Evolutionary conservation across 2,329 filamentous ascomycete species (phyloP).

Genomic region (Ceratocystis destructans): DNA sequence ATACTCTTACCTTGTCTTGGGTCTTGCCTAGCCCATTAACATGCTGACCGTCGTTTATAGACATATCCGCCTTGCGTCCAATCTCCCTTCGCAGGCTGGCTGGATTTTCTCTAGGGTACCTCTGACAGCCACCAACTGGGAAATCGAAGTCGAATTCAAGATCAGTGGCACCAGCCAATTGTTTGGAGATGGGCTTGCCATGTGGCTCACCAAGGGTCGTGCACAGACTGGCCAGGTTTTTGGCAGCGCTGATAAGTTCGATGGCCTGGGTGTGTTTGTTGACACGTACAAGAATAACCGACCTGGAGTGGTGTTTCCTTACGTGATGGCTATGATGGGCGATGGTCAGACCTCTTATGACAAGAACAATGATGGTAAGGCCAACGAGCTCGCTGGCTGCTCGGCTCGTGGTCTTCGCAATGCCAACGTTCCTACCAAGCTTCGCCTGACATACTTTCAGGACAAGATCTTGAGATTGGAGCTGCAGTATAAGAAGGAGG

Average conservation of each 20-base stretch:
- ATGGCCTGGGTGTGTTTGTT: conserved; percentile 88
- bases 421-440: conserved; percentile 64
- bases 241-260: conserved; percentile 74
- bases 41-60: conserved; percentile 30
- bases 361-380: conserved; percentile 87
- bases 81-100: conserved; percentile 78
- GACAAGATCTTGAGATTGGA: conserved; percentile 85
- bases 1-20: not conserved
- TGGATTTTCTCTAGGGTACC: conserved; percentile 92
- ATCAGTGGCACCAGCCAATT: conserved; percentile 79
- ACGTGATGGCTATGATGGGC: conserved; percentile 96
- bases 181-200: conserved; percentile 89
- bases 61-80: conserved; percentile 84
- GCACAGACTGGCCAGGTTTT: conserved; percentile 72
- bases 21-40: not conserved
- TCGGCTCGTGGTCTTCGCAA: conserved; percentile 85
- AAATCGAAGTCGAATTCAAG: conserved; percentile 92
- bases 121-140: conserved; percentile 95
- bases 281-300: conserved; percentile 99
- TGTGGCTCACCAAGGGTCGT: conserved; percentile 95
- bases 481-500: conserved; percentile 83
- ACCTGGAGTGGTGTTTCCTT: conserved; percentile 87
- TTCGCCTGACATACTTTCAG: conserved; percentile 88
- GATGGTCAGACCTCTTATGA: conserved; percentile 84
- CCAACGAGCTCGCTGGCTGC: conserved; percentile 83